Evolutionary conservation across 495 filamentous ascomycete species (phyloP).

Genomic region (Xylaria bambusicola): DNA sequence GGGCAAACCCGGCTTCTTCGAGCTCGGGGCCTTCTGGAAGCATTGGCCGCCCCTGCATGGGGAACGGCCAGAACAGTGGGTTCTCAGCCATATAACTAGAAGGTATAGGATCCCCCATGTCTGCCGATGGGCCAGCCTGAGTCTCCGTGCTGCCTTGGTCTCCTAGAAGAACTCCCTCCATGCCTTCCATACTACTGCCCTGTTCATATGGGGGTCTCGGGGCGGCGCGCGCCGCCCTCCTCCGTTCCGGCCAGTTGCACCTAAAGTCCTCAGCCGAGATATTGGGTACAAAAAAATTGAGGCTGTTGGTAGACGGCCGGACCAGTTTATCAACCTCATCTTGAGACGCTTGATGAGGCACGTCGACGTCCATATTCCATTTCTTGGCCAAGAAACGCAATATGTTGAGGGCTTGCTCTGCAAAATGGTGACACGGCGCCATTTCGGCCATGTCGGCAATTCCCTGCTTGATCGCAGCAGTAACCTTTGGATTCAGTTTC

Average conservation of each 20-base stretch:
- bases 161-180: constrained; percentile 26
- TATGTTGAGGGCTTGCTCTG: constrained; percentile 59
- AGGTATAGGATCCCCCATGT: neutral
- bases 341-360: constrained; percentile 23
- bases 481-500: constrained; percentile 32
- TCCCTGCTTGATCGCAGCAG: constrained; percentile 43
- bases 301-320: constrained; percentile 42
- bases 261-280: constrained; percentile 44
- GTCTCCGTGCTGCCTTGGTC: constrained; percentile 16
- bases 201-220: constrained; percentile 8
- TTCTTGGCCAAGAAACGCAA: constrained; percentile 55
- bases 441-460: constrained; percentile 58
- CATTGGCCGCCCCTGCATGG: constrained; percentile 56
- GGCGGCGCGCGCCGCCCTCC: constrained; percentile 9
- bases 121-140: constrained; percentile 20
- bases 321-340: constrained; percentile 33
- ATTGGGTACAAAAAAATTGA: constrained; percentile 56
- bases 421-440: constrained; percentile 60
- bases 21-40: constrained; percentile 45
- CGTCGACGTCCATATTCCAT: constrained; percentile 57
- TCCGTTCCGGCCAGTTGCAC: constrained; percentile 34
- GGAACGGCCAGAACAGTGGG: constrained; percentile 58
- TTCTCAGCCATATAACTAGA: constrained; percentile 33
- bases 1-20: constrained; percentile 50
- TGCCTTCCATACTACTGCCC: constrained; percentile 22